These are phyloP conservation scores for Basipetospora chlamydospora DNA, from an alignment of 2,329 filamentous ascomycete species.

Conservation along the genomic window DNA sequence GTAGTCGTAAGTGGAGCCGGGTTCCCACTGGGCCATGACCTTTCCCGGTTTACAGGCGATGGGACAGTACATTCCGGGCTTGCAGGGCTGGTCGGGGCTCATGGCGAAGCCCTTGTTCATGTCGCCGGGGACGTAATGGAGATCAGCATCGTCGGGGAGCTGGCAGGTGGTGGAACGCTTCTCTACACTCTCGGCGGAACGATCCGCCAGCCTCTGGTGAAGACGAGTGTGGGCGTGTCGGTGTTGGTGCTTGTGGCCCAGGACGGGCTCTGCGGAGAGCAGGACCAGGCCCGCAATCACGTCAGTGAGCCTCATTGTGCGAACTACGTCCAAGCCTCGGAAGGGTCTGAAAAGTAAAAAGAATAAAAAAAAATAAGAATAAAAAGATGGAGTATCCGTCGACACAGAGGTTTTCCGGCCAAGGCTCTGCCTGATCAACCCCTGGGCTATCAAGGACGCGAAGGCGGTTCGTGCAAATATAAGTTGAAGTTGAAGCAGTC, in stretches of 20 bases:
- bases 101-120: conserved; percentile 67
- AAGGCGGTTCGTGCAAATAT: too few relatives aligned
- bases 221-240: conserved; percentile 19
- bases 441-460: too few relatives aligned
- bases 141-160: conserved; percentile 51
- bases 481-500: too few relatives aligned
- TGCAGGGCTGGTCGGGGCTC: conserved; percentile 59
- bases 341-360: too few relatives aligned
- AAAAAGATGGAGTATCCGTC: too few relatives aligned
- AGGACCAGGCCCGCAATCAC: conserved; percentile 34
- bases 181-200: conserved; percentile 18
- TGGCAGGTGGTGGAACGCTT: conserved; percentile 44
- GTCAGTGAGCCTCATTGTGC: conserved; percentile 31
- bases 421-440: too few relatives aligned
- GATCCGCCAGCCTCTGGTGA: conserved; percentile 12
- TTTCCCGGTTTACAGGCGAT: conserved; percentile 63
- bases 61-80: conserved; percentile 55
- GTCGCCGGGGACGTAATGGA: conserved; percentile 48
- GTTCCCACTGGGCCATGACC: conserved; percentile 69
- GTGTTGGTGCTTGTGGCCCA: conserved; percentile 19
- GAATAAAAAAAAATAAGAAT: too few relatives aligned
- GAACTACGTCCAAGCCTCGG: too few relatives aligned
- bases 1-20: conserved; percentile 51
- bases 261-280: conserved; percentile 18
- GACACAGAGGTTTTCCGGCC: too few relatives aligned